phyloP scores from a whole-genome alignment of 495 filamentous ascomycete species.

The Platismatia glauca region DNA sequence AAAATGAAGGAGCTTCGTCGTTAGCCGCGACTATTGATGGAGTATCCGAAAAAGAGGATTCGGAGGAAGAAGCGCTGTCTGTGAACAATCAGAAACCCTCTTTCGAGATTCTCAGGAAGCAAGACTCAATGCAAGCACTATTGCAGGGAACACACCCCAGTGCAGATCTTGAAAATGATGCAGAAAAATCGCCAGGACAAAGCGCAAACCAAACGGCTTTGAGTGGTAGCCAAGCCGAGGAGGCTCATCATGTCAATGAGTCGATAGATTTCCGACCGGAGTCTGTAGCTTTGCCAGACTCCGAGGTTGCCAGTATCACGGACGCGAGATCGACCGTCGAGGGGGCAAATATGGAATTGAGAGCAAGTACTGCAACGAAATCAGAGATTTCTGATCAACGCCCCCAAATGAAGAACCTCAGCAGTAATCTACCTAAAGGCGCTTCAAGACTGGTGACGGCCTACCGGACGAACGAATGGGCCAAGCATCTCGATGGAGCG shows the following conservation, averaged over 20 bases:
- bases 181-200: neutral
- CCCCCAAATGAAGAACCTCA: neutral
- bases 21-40: conserved; percentile 47
- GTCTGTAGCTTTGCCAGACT: neutral
- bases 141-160: neutral
- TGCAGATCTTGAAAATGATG: neutral
- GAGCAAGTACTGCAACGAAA: neutral
- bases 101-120: neutral
- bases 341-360: neutral
- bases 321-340: neutral
- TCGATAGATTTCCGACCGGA: neutral
- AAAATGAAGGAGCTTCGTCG: conserved; percentile 33
- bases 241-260: neutral
- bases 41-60: conserved; percentile 28
- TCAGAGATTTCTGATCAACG: neutral
- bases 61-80: conserved; percentile 6
- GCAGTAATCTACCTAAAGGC: conserved; percentile 17
- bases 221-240: neutral
- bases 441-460: conserved; percentile 63
- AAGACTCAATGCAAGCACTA: conserved; percentile 7
- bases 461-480: conserved; percentile 94
- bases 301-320: neutral
- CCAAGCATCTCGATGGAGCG: conserved; percentile 74
- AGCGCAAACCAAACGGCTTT: neutral
- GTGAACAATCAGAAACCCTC: conserved; percentile 1